Evolutionary conservation across 2,329 filamentous ascomycete genomes (phyloP), one percentile per base, ranked within the genome.

Genomic region (Atkinsonella hypoxylon): DNA sequence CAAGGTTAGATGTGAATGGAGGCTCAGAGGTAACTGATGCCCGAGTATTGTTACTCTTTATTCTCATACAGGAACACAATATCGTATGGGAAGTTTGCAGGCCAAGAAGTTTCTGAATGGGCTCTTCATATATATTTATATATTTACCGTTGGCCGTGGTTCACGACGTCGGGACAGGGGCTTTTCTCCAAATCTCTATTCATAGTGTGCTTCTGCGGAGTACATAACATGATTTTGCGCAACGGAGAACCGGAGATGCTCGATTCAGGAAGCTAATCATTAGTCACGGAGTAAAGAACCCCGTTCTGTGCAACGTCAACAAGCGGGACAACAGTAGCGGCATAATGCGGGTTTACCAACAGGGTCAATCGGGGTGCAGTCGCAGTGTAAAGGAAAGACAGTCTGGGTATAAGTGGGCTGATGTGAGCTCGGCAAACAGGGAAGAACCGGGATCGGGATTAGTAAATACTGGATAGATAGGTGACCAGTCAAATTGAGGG

Each of bases 381-480:
- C 26, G 26, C 26, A 5, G 26, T 8, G 26, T 26, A 26, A 26
- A 26, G n/a, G n/a, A n/a, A n/a, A n/a, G n/a, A n/a, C n/a, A n/a
- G n/a, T n/a, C n/a, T n/a, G 26, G 2, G 20, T 22, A 6, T 32
- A 17, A 45, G 44, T 36, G 32, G 44, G 32, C 18, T 32, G 44
- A 46, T 36, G 31, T 22, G 44, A 46, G 17, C 11, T 38, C 12
- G 13, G 31, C 26, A 10, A 46, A 7, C 31, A 18, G 31, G 32
- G 7, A 10, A 15, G 31, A n/a, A 2, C 6, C 42, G 26, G 15
- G 22, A 31, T 9, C 67, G 45, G 55, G 26, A 26, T 26, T 6
- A 7, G 26, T n/a, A n/a, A 8, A 26, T 26, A n/a, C n/a, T 26
- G 26, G 6, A 26, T 26, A n/a, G 26, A 26, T 26, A 5, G 6